Base-by-base conservation (phyloP, 202 grass and related monocot genomes). In the Carex sylvatica region DNA sequence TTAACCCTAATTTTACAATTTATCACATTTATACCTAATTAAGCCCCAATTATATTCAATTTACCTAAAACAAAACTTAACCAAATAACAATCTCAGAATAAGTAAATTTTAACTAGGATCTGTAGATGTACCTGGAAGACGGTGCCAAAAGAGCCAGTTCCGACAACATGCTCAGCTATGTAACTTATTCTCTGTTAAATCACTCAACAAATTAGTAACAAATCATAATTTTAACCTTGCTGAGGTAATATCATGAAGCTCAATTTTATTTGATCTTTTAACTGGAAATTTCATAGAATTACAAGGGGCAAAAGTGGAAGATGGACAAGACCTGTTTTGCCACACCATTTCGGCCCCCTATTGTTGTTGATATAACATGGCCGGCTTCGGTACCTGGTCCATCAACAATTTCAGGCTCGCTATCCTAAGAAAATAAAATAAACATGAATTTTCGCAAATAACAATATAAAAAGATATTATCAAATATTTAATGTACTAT, bases 141-240 rank as follows among this genome's bases (percentile, higher is more conserved):
- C 95, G 63, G 94, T 90, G 9, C 95, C 95, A 81, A 98, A 98
- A 58, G 95, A 98, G 87, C 95, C 95, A 81, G 91, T 95, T 85
- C 95, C 95, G 79, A 95, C 89, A 64, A 98, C 95, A 93, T 95
- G 92, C 75, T 98, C 95, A 66, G 95, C 89, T 35, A 93, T 91
- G 78, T 98, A 98, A 85, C 88, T 90, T 87, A 91, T 74, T 3
- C 87, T 87, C 92, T 98, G 91, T 88, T 80, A 47, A 78, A 81
- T 70, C 54, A 85, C 82, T 36, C 52, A 88, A 12, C 12, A 10
- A 58, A 68, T 86, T 55, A 89, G 38, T 36, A 54, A 24, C 5
- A 65, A 2, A 30, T 18, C 2, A 66, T 12, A 49, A 20, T 64
- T 46, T 44, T 52, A 51, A 81, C 31, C 47, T 80, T 46, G 14